A percentile compares a stretch with the other conserved stretches of the same genome.
Evolutionary conservation across 176 grass and related monocot genomes (phyloP).

Genomic region (Cocos nucifera): DNA sequence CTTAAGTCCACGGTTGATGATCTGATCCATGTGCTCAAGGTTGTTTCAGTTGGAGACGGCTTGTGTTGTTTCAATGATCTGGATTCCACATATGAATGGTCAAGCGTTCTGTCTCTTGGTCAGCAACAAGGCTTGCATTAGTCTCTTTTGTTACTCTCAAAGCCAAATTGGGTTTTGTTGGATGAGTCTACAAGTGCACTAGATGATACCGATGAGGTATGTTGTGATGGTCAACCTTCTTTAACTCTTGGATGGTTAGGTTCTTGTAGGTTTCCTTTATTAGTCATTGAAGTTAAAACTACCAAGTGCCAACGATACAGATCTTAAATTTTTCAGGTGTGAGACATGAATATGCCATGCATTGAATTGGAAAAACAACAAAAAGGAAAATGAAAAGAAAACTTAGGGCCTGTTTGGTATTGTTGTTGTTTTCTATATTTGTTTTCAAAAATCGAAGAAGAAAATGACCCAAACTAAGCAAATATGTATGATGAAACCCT

Average conservation of each 20-base stretch:
- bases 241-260: not conserved
- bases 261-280: too few relatives aligned
- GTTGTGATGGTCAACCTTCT: not conserved
- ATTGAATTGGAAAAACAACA: too few relatives aligned
- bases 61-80: slow-evolving; percentile 84
- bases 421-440: too few relatives aligned
- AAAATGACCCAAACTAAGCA: too few relatives aligned
- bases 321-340: too few relatives aligned
- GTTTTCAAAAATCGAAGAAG: too few relatives aligned
- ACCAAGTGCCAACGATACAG: too few relatives aligned
- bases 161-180: slow-evolving; percentile 65
- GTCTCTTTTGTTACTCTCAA: slow-evolving; percentile 66
- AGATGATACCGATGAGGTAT: slow-evolving; percentile 76
- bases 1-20: slow-evolving; percentile 55
- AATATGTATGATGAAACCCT: too few relatives aligned
- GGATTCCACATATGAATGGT: slow-evolving; percentile 87
- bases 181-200: slow-evolving; percentile 90
- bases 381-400: too few relatives aligned
- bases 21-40: slow-evolving; percentile 55
- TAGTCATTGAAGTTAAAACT: too few relatives aligned
- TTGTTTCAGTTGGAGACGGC: slow-evolving; percentile 60
- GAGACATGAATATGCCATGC: too few relatives aligned
- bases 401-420: too few relatives aligned
- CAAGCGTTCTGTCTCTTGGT: slow-evolving; percentile 90
- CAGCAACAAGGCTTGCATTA: slow-evolving; percentile 91